phyloP scores from a whole-genome alignment of 2,329 filamentous ascomycete genomes.

The Aspergillus transmontanensis region DNA sequence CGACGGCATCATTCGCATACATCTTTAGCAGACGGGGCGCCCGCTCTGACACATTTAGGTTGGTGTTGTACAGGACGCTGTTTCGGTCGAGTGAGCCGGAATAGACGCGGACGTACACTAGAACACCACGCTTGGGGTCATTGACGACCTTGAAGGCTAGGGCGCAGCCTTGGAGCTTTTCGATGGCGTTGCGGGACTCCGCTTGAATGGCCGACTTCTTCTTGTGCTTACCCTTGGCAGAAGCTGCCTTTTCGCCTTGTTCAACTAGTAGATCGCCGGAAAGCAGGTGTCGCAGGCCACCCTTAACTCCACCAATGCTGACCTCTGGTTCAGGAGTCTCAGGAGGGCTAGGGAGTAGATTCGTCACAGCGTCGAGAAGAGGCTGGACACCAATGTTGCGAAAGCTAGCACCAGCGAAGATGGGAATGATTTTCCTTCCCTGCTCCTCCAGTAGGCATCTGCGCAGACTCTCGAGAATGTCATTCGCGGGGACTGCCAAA shows the following conservation, averaged over 20 bases:
- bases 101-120: constrained; percentile 92
- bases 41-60: constrained; percentile 75
- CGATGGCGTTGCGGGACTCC: constrained; percentile 47
- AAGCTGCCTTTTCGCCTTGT: constrained; percentile 31
- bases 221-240: constrained; percentile 45
- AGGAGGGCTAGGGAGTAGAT: constrained; percentile 80
- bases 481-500: constrained; percentile 63
- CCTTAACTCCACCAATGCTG: constrained; percentile 61
- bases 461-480: constrained; percentile 74
- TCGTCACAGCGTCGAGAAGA: constrained; percentile 82
- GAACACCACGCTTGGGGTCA: constrained; percentile 79
- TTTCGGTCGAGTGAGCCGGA: constrained; percentile 77
- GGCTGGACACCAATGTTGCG: constrained; percentile 93
- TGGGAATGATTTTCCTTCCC: constrained; percentile 71
- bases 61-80: constrained; percentile 81
- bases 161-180: constrained; percentile 69
- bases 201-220: constrained; percentile 47
- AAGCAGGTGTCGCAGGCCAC: constrained; percentile 56
- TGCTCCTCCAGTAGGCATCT: constrained; percentile 67
- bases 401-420: constrained; percentile 91
- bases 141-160: constrained; percentile 92
- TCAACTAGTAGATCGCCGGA: constrained; percentile 48
- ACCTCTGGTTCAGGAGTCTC: constrained; percentile 81
- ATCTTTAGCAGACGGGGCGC: constrained; percentile 83
- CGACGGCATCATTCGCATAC: constrained; percentile 83